Conservation (phyloP, 345 rosid genomes). For the Gossypium stocksii region DNA sequence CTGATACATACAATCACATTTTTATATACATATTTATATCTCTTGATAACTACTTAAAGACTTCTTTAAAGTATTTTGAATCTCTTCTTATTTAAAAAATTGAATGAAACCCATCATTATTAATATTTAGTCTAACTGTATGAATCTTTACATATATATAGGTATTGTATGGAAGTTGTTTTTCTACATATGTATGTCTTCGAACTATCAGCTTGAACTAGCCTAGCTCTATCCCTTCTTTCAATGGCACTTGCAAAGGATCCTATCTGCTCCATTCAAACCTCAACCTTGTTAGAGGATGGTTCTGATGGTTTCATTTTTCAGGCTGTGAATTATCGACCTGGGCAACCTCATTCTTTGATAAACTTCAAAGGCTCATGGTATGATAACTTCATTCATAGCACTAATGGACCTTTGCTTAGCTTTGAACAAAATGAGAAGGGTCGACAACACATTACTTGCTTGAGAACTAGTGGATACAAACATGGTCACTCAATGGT, state of each 20-base stretch:
- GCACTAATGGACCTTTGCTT: slow-evolving; percentile 47
- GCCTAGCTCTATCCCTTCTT: neutral
- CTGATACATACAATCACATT: slow-evolving; percentile 21
- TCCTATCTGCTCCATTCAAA: slow-evolving; percentile 15
- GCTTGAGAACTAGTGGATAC: neutral
- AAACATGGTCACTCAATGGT: too few species aligned
- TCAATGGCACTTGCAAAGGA: slow-evolving; percentile 46
- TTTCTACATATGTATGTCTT: slow-evolving; percentile 4
- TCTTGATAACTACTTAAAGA: too few species aligned
- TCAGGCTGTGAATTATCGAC: slow-evolving; percentile 23
- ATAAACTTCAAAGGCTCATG: slow-evolving; percentile 47
- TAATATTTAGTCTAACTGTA: neutral
- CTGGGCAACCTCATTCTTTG: slow-evolving; percentile 48
- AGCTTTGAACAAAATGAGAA: slow-evolving; percentile 51
- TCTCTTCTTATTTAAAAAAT: neutral
- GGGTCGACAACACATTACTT: slow-evolving; percentile 6
- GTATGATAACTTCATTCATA: slow-evolving; percentile 19
- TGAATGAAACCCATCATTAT: neutral
- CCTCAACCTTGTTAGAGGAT: slow-evolving; percentile 8
- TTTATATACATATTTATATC: neutral
- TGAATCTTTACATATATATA: slow-evolving; percentile 17
- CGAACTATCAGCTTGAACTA: slow-evolving; percentile 6
- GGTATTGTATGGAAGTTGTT: slow-evolving; percentile 8
- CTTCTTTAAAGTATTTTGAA: too few species aligned
- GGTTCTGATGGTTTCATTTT: slow-evolving; percentile 35